Base-by-base conservation (phyloP, 164 flowering plant genomes). In the Annona squamosa region DNA sequence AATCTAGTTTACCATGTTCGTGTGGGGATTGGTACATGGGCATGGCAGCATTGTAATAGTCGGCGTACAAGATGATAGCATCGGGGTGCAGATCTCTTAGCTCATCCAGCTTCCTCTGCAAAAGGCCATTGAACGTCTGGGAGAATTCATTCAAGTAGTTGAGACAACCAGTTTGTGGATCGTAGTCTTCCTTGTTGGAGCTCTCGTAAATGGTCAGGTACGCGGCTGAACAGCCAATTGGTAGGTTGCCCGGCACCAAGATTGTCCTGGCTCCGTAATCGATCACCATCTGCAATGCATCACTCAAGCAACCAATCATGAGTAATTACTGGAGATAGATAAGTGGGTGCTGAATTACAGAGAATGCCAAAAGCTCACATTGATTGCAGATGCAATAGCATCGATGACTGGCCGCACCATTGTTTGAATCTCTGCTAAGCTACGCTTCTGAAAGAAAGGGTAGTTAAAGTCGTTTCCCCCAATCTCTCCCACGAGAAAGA, bases 191-290 rank as follows among this genome's bases (percentile, higher is more conserved):
- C 71, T 65, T 70, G 65, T 80, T 78, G 0, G 69, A 48, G 71
- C 82, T 83, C 52, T 19, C 70, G 65, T 79, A 86, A 44, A 76
- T n/a, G 0, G 89, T 84, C 43, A 86, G 74, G 71, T 79, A 85
- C 57, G 71, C 76, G 0, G 90, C 77, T 0, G 81, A 74, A 78
- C 92, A 88, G 3, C 92, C 89, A 1, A 84, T 75, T 0, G 87
- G 92, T 3, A 85, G 69, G 63, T 80, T 85, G 19, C 87, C 90
- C 0, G 90, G 87, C 47, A 87, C 87, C 80, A 87, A 48, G 26
- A 87, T 17, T 52, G 74, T 80, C 81, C 70, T 75, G 9, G 88
- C 89, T 10, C 92, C 92, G 74, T 80, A 83, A 66, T 82, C 83
- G 64, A 88, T 84, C 86, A 88, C 67, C 59, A n/a, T 63, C 89